Evolutionary conservation across 2,329 filamentous ascomycete genomes (phyloP), one percentile per base, ranked within the genome.

Genomic region (Trichophyton rubrum): DNA sequence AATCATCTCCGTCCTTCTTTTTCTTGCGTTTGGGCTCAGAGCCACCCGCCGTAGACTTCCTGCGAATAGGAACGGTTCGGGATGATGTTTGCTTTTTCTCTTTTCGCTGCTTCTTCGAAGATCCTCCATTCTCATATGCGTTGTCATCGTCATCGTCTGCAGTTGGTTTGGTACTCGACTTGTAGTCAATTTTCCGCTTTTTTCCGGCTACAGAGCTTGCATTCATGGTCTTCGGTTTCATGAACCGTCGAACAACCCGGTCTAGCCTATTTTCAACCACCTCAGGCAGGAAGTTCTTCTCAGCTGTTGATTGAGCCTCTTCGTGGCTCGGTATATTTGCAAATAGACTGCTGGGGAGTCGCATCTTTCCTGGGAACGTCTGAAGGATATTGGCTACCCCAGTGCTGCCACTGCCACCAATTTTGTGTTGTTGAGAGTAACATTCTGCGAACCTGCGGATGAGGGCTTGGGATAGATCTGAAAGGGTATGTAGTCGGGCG

Each of bases 391-490:
- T 78, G 24, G 72, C 71, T 11, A 62, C 63, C 7, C 62, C 63
- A 56, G 68, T 68, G 17, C 72, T 71, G 9, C 71, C 68, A 20
- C 66, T 70, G 7, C 73, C 73, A 33, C 74, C 74, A 49, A 77
- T 74, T 62, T 74, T 75, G 59, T 76, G 73, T 58, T 77, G 75
- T 86, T 92, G 96, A 47, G 85, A 86, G 69, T 88, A 89, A 66
- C 86, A 82, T 64, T 96, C 90, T 71, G 93, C 89, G 79, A 88
- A 99, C 66, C 87, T 86, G 56, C 89, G 84, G 62, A 96, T 87
- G 11, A 92, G 81, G 2, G 85, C 82, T 72, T 93, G 89, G 0
- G 91, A 85, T 8, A 99, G 81, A 72, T 99, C 93, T 58, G 89
- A 91, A 41, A 99, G 75, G 4, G 91, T 85, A 70, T 96, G 95